phyloP scores from a whole-genome alignment of 495 filamentous ascomycete species.

The Podospora conica region DNA sequence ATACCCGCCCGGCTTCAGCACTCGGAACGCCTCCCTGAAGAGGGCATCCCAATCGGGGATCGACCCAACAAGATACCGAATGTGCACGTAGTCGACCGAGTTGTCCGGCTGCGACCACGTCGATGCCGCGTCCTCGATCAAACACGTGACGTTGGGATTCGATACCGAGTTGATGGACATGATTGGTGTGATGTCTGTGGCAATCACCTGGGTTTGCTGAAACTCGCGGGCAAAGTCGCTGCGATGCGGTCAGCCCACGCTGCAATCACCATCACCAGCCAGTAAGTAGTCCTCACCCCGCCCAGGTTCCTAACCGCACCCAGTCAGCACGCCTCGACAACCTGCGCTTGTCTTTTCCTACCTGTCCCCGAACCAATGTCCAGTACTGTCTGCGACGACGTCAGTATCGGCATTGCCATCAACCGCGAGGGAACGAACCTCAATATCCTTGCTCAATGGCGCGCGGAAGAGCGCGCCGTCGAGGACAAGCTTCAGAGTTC shows the following conservation, averaged over 20 bases:
- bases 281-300: too few species aligned
- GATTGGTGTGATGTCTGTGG: neutral
- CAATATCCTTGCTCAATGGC: neutral
- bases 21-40: neutral
- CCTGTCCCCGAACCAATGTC: slow-evolving; percentile 60
- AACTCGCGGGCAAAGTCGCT: neutral
- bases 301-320: too few species aligned
- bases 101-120: neutral
- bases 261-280: too few species aligned
- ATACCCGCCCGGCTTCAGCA: neutral
- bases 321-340: neutral
- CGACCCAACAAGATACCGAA: neutral
- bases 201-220: neutral
- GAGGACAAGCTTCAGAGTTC: neutral
- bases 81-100: neutral
- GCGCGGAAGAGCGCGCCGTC: neutral
- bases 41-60: slow-evolving; percentile 1
- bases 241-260: neutral
- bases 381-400: slow-evolving; percentile 42
- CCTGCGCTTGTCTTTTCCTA: neutral
- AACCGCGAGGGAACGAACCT: neutral
- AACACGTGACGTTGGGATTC: neutral
- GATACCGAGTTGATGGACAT: too few species aligned
- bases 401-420: neutral
- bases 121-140: neutral